Conservation (phyloP, 352 stramenopile genomes). For the Phytophthora fragariaefolia region DNA sequence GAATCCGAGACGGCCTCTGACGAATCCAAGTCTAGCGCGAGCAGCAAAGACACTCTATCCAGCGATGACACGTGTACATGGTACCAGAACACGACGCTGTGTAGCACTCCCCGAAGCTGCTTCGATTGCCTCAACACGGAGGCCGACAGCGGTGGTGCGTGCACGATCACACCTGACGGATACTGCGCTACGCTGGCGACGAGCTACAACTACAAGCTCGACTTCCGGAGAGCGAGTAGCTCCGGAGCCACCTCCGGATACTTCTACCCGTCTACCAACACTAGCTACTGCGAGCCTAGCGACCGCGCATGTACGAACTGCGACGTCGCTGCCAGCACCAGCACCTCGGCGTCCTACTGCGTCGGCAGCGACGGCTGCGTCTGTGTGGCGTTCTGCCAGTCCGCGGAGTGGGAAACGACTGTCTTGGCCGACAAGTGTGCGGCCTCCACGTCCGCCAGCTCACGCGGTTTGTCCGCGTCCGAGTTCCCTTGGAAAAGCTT, state of each 20-base stretch:
- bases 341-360: constrained; percentile 37
- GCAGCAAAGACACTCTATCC: constrained; percentile 28
- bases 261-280: constrained; percentile 61
- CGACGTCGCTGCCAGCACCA: constrained; percentile 2
- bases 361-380: constrained; percentile 41
- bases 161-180: constrained; percentile 43
- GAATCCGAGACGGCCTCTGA: not conserved
- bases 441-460: not conserved
- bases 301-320: constrained; percentile 40
- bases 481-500: constrained; percentile 34
- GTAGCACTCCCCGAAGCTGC: constrained; percentile 39
- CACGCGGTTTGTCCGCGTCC: constrained; percentile 1
- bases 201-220: constrained; percentile 30
- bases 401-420: constrained; percentile 24
- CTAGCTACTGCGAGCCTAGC: constrained; percentile 49
- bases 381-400: constrained; percentile 50
- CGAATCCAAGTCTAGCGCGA: not conserved
- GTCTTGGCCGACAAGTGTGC: constrained; percentile 27
- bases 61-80: constrained; percentile 50
- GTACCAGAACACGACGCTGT: constrained; percentile 37
- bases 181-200: constrained; percentile 41
- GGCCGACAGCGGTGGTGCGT: constrained; percentile 33
- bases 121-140: constrained; percentile 48
- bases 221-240: constrained; percentile 35
- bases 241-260: constrained; percentile 21